These are phyloP conservation scores for Rhizoctonia solani DNA, from an alignment of 1,284 basidiomycete species.

Conservation along the genomic window DNA sequence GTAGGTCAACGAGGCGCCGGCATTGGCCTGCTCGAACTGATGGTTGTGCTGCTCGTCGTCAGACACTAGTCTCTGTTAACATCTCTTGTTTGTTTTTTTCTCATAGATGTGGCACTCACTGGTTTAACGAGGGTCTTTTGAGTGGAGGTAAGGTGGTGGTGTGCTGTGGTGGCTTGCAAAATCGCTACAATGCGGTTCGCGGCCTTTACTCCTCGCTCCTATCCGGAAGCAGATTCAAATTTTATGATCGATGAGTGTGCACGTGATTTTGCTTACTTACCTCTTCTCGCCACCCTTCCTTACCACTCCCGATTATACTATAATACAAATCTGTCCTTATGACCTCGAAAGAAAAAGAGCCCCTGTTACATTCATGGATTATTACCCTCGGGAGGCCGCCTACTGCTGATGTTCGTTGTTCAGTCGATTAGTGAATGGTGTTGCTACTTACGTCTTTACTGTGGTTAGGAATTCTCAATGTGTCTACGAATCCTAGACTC, in stretches of 20 bases:
- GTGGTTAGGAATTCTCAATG: slow-evolving; percentile 37
- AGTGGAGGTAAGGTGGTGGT: not conserved
- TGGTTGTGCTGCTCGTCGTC: slow-evolving; percentile 92
- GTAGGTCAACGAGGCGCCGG: slow-evolving; percentile 87
- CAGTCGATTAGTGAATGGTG: too few species aligned
- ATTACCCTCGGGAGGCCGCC: slow-evolving; percentile 72
- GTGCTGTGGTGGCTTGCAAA: not conserved
- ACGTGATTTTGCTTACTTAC: slow-evolving; percentile 5
- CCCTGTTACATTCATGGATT: slow-evolving; percentile 63
- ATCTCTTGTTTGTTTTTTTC: too few species aligned
- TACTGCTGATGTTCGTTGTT: slow-evolving; percentile 57
- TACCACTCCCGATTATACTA: slow-evolving; percentile 1
- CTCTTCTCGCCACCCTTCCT: slow-evolving; percentile 1
- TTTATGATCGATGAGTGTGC: slow-evolving; percentile 5
- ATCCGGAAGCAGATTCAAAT: slow-evolving; percentile 33
- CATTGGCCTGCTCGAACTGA: slow-evolving; percentile 79
- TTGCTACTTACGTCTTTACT: too few species aligned
- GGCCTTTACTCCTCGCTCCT: not conserved
- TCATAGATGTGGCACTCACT: too few species aligned
- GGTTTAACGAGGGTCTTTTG: not conserved
- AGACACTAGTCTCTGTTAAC: slow-evolving; percentile 58
- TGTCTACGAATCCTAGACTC: slow-evolving; percentile 45
- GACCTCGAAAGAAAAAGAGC: slow-evolving; percentile 32
- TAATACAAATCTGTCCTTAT: not conserved
- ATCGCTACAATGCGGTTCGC: too few species aligned